Evolutionary conservation across 2,329 filamentous ascomycete species (phyloP).

Genomic region (Aspergillus terreus): DNA sequence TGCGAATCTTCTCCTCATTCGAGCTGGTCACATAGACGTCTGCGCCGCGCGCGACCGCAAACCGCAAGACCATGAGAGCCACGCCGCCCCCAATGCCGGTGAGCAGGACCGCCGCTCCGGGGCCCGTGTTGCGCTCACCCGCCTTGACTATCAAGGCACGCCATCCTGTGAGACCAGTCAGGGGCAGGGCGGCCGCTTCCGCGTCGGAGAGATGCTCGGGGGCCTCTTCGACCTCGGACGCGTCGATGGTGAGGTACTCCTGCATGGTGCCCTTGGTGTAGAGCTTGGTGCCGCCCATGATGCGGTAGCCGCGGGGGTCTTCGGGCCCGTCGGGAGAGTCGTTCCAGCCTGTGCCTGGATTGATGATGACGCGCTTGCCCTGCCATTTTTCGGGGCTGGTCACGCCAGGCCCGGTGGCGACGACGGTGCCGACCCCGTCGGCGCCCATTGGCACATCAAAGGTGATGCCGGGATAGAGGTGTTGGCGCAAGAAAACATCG

Average conservation of each 20-base stretch:
- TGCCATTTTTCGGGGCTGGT: conserved; percentile 52
- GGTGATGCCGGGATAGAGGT: conserved; percentile 81
- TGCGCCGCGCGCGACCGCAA: conserved; percentile 69
- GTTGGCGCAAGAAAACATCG: conserved; percentile 89
- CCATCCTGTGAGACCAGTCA: conserved; percentile 87
- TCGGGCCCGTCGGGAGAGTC: conserved; percentile 71
- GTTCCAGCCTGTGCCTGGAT: conserved; percentile 75
- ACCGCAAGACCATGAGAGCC: conserved; percentile 75
- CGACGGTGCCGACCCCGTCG: conserved; percentile 76
- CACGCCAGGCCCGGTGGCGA: conserved; percentile 56
- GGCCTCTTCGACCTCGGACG: conserved; percentile 69
- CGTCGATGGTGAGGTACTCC: conserved; percentile 68
- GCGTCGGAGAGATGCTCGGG: conserved; percentile 67
- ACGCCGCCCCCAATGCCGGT: conserved; percentile 94
- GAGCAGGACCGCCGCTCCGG: conserved; percentile 72
- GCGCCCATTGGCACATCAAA: conserved; percentile 76
- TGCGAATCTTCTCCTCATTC: conserved; percentile 69
- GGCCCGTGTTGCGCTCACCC: conserved; percentile 49
- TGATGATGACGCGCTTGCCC: conserved; percentile 70
- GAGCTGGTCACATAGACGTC: conserved; percentile 80
- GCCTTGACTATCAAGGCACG: conserved; percentile 78
- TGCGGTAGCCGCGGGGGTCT: conserved; percentile 40
- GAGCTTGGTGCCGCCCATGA: conserved; percentile 56
- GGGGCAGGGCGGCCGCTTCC: conserved; percentile 78
- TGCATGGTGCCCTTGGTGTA: conserved; percentile 67